Evolutionary conservation across 768 basidiomycete species (phyloP), one percentile per base, ranked within the genome.

Genomic region (Coprinopsis strossmayeri): DNA sequence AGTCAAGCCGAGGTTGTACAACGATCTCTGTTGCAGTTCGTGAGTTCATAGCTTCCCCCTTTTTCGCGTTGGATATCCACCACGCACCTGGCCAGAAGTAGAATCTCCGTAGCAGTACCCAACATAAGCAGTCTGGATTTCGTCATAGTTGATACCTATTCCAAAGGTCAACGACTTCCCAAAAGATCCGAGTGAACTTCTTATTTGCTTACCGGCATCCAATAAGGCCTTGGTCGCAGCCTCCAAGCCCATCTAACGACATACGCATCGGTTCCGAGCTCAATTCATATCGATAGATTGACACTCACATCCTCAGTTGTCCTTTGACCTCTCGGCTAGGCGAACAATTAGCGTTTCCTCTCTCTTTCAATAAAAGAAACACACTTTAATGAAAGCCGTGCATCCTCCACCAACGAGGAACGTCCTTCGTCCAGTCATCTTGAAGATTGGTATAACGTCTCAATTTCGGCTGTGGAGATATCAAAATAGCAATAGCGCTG

Each of bases 171-270:
- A 15, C 4, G 26, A n/a, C 18, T 38, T 1, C 2, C 37, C 40
- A 43, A 39, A 49, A 27, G 34, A 11, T 20, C 11, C 34, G n/a
- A 20, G 25, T 7, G 23, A 37, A 17, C 34, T 5, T 9, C 15
- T 9, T 17, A 17, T 21, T 39, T 27, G 65, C 61, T 43, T 44
- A 82, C 85, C 86, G 54, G 90, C 89, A 57, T 93, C 91, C 13
- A 92, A 76, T 20, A 92, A 72, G 0, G 91, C 90, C 57, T 93
- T 92, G 1, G 87, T 89, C 1, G 86, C 78, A 1, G 91, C 91
- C 63, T 92, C 91, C 35, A 91, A 69, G 3, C 88, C 89, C 84
- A 92, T 90, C 84, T 89, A 57, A 32, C 28, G 25, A 32, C 18
- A 34, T 49, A 12, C 45, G 25, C 34, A 49, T 21, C 45, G 40